These are phyloP conservation scores for Lotus japonicus DNA, from an alignment of 306 rosid species.

Conservation along the genomic window DNA sequence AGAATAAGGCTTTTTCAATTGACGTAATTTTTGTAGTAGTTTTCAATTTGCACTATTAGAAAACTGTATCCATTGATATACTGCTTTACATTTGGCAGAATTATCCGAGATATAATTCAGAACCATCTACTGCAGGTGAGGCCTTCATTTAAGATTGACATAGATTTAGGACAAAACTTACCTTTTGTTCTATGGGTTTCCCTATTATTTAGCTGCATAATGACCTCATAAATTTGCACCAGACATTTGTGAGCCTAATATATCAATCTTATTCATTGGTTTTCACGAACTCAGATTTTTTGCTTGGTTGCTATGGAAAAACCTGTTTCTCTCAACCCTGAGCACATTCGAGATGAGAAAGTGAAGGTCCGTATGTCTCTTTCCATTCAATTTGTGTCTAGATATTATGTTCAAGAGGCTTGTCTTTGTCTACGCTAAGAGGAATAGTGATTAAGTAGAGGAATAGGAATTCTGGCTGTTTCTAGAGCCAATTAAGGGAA, in stretches of 20 bases:
- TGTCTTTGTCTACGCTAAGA: too few species aligned
- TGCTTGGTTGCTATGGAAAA: conserved; percentile 98
- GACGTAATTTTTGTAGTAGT: not conserved
- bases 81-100: conserved; percentile 44
- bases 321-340: conserved; percentile 89
- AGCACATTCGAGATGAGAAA: conserved; percentile 95
- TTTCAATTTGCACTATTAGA: conserved; percentile 5
- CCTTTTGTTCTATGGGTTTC: too few species aligned
- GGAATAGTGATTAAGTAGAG: too few species aligned
- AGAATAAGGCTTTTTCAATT: not conserved
- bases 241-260: not conserved
- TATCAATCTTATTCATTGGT: conserved; percentile 11
- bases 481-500: too few species aligned
- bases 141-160: conserved; percentile 21
- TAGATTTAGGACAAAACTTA: too few species aligned
- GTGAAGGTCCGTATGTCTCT: conserved; percentile 64
- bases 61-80: not conserved
- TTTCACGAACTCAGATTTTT: conserved; percentile 56
- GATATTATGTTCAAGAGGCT: not conserved
- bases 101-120: conserved; percentile 95
- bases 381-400: not conserved
- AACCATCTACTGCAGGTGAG: conserved; percentile 93
- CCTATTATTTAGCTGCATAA: too few species aligned
- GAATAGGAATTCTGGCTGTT: too few species aligned
- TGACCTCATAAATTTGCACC: not conserved